phyloP scores from a whole-genome alignment of 345 rosid species.

The Aegle marmelos region DNA sequence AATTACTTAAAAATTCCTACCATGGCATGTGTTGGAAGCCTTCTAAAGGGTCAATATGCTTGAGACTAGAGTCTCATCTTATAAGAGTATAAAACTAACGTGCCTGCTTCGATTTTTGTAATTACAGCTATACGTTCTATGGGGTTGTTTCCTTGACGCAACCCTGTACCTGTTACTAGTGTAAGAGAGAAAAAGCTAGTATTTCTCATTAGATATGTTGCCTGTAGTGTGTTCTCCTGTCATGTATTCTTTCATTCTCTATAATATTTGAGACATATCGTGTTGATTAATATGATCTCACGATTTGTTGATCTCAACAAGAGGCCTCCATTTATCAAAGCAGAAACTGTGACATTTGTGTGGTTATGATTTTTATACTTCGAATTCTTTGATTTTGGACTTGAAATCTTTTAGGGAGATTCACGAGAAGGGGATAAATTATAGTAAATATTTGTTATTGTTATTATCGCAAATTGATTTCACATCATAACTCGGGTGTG shows the following conservation, averaged over 20 bases:
- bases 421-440: too few relatives aligned
- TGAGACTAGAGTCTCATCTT: not conserved
- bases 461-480: too few relatives aligned
- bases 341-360: too few relatives aligned
- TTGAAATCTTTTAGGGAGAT: too few relatives aligned
- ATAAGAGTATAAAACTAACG: not conserved
- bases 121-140: not conserved
- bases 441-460: too few relatives aligned
- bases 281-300: too few relatives aligned
- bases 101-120: not conserved
- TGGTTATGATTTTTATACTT: too few relatives aligned
- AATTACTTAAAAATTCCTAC: not conserved
- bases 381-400: too few relatives aligned
- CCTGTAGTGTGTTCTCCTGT: not conserved
- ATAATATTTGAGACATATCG: too few relatives aligned
- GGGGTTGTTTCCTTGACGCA: not conserved
- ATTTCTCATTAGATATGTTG: not conserved
- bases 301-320: too few relatives aligned
- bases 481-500: too few relatives aligned
- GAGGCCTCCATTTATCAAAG: too few relatives aligned
- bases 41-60: not conserved
- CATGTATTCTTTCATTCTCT: not conserved
- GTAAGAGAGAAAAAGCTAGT: not conserved
- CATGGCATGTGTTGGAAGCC: not conserved
- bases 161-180: not conserved